Evolutionary conservation across 176 grass and related monocot species (phyloP).

Genomic region (Bonia amplexicaulis): DNA sequence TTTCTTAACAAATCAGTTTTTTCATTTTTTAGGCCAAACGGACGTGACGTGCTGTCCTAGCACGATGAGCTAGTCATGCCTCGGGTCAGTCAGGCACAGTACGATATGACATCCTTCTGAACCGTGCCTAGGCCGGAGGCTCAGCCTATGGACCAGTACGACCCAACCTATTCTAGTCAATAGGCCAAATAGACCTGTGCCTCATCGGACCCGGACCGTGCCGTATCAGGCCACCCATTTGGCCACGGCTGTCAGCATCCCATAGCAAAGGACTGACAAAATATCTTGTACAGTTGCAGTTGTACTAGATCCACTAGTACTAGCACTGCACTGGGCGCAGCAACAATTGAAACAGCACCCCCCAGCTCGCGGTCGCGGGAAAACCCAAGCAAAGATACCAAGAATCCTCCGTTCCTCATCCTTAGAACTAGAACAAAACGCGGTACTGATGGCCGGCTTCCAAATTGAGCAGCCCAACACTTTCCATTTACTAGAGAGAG

Average conservation of each 20-base stretch:
- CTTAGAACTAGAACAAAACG: neutral
- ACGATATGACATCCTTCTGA: too few relatives aligned
- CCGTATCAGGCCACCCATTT: too few relatives aligned
- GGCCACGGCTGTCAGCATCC: neutral
- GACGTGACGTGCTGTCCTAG: too few relatives aligned
- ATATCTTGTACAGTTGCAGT: neutral
- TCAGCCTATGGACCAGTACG: accelerated
- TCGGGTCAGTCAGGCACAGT: accelerated
- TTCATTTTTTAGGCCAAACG: too few relatives aligned
- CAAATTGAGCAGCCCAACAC: neutral
- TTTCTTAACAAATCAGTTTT: too few relatives aligned
- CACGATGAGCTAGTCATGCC: too few relatives aligned
- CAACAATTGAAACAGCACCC: constrained; percentile 10
- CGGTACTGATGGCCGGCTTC: neutral
- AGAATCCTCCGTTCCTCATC: neutral
- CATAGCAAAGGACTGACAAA: neutral
- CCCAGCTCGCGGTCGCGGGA: constrained; percentile 40
- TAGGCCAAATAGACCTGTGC: too few relatives aligned
- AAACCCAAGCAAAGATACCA: constrained; percentile 5
- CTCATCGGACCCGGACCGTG: too few relatives aligned
- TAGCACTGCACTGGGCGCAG: neutral
- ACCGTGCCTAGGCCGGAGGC: accelerated
- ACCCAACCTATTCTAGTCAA: too few relatives aligned
- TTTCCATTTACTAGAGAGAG: neutral
- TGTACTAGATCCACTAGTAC: neutral